phyloP scores from a whole-genome alignment of 495 filamentous ascomycete genomes.

The Penicillium paxilli region DNA sequence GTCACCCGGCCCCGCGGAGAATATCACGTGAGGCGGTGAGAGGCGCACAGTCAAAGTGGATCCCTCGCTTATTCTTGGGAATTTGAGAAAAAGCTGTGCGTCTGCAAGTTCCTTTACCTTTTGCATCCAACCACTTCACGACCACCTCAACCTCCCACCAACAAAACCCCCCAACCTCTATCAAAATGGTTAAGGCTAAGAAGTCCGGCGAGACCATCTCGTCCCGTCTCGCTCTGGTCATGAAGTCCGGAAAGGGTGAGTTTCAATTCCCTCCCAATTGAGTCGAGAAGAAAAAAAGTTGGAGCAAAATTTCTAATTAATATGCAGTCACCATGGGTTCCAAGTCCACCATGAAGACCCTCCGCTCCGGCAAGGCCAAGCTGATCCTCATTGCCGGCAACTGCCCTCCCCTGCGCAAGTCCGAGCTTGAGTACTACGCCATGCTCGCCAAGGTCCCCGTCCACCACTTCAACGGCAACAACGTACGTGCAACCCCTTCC shows the following conservation, averaged over 20 bases:
- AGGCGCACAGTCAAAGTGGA: background rate
- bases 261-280: constrained; percentile 6
- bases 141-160: constrained; percentile 6
- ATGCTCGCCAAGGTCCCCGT: constrained; percentile 94
- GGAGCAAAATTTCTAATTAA: constrained; percentile 3
- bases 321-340: constrained; percentile 75
- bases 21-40: background rate
- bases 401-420: constrained; percentile 93
- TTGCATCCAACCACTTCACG: background rate
- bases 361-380: constrained; percentile 68
- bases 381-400: constrained; percentile 84
- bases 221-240: constrained; percentile 88
- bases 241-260: constrained; percentile 85
- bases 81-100: background rate
- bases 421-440: constrained; percentile 89
- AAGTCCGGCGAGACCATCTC: constrained; percentile 91
- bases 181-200: constrained; percentile 75
- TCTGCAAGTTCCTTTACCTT: background rate
- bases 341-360: constrained; percentile 93
- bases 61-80: background rate
- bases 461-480: constrained; percentile 97
- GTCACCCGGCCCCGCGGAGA: too few relatives aligned
- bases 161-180: constrained; percentile 3
- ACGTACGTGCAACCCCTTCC: constrained; percentile 67
- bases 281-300: background rate